Percentiles rank a stretch among this genome's conserved stretches.
These are phyloP conservation scores for Carex littledalei DNA, from an alignment of 176 grass and related monocot genomes.

Conservation along the genomic window DNA sequence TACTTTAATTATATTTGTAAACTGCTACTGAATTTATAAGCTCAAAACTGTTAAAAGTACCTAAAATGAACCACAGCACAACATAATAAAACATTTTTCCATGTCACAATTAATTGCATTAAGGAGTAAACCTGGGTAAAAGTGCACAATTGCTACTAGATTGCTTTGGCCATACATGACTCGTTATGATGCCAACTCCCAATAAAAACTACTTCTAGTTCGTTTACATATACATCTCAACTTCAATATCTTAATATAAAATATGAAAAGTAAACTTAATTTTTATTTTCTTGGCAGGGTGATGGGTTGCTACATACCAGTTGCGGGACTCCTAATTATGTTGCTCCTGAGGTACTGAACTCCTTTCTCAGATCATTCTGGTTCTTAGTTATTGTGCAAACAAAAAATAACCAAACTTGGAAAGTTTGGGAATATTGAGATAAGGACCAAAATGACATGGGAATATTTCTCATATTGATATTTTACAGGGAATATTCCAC, in stretches of 20 bases:
- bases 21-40: no score
- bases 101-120: background rate
- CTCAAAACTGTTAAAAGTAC: conserved; percentile 4
- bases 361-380: background rate
- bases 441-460: background rate
- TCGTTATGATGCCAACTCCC: background rate
- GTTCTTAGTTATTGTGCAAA: background rate
- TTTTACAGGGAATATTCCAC: background rate
- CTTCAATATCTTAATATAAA: conserved; percentile 1
- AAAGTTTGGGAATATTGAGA: background rate
- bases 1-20: background rate
- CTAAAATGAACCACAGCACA: background rate
- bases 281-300: conserved; percentile 35
- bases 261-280: conserved; percentile 13
- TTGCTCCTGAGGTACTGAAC: conserved; percentile 81
- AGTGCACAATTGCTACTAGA: background rate
- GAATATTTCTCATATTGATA: background rate
- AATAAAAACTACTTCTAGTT: background rate
- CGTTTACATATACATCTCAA: background rate
- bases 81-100: background rate
- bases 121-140: background rate
- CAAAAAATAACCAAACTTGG: background rate
- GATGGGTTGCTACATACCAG: conserved; percentile 96
- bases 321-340: conserved; percentile 98
- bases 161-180: background rate